These are phyloP conservation scores for Nitzschia sp. DNA, from an alignment of 108 stramenopile genomes.

Conservation along the genomic window DNA sequence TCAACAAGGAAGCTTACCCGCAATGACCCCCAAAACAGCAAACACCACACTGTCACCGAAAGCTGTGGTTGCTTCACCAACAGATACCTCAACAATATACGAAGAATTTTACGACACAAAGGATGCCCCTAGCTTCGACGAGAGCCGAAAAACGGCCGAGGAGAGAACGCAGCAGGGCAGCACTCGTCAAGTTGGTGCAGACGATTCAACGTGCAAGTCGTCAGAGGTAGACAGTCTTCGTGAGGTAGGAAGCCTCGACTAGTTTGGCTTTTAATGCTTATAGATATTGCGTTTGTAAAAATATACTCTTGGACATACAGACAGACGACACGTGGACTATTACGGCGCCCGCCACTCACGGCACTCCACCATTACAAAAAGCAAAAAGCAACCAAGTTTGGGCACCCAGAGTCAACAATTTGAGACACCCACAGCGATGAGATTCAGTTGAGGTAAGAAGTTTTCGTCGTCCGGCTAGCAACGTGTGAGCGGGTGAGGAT, in stretches of 20 bases:
- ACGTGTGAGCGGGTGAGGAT: slow-evolving; percentile 3
- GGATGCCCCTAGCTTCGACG: slow-evolving; percentile 13
- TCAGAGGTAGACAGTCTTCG: slow-evolving; percentile 19
- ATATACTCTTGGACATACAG: no score
- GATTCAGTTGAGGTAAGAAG: no score
- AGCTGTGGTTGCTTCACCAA: background rate
- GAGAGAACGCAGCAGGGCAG: background rate
- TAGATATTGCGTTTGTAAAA: no score
- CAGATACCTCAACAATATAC: background rate
- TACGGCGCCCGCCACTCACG: no score
- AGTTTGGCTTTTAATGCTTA: no score
- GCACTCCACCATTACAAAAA: no score
- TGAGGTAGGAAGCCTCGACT: slow-evolving; percentile 14
- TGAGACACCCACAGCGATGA: no score
- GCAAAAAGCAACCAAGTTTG: no score
- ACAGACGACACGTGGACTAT: no score
- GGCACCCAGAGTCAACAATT: no score
- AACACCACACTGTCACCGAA: background rate
- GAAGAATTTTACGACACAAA: slow-evolving; percentile 17
- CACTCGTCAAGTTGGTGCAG: background rate
- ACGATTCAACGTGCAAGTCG: background rate
- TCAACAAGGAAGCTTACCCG: background rate
- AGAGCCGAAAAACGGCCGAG: background rate
- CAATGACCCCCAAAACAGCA: background rate
- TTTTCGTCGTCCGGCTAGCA: no score